Evolutionary conservation across 2,329 filamentous ascomycete species (phyloP), one percentile per base, ranked within the genome.

Genomic region (Epichloe bromicola): DNA sequence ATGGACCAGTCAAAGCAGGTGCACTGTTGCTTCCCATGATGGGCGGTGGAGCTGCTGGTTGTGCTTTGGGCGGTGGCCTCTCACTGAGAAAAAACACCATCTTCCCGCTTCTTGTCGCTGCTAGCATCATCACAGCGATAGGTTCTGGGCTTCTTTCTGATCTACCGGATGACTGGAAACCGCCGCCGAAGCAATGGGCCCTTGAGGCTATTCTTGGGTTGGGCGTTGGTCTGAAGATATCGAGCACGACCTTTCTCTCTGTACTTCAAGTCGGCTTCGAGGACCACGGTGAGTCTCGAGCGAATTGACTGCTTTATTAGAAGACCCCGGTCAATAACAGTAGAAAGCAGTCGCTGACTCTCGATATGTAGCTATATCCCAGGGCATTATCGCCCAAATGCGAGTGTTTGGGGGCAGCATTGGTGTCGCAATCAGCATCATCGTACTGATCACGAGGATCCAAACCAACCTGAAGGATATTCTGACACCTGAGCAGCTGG

Each of bases 331-430:
- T n/a, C 12, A 7, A 8, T 38, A 5, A 38, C 8, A 38, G n/a
- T 2, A 38, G 37, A 11, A 14, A 7, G 37, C 14, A 7, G 37
- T n/a, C 12, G 7, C 37, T 38, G n/a, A 38, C 37, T 38, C 37
- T 6, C n/a, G 37, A 38, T 39, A 5, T 1, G 30, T 39, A 77
- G 74, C 74, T 10, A 64, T 72, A 11, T 72, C 74, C 0, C 76
- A 79, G 55, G 75, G 74, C 1, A 70, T 79, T 38, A 58, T 78
- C 10, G 72, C 75, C 0, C 74, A 79, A 50, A 61, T 70, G 26
- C 68, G 75, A 36, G 70, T 79, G 17, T 63, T 78, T 1, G 75
- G 76, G 3, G 75, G 76, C 4, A 77, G 74, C 51, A 63, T 79
- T 20, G 75, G 76, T 3, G 76, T 79, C 48, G 72, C 76, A 3